These are phyloP conservation scores for Paramyrothecium roridum DNA, from an alignment of 2,329 filamentous ascomycete species.

Conservation along the genomic window DNA sequence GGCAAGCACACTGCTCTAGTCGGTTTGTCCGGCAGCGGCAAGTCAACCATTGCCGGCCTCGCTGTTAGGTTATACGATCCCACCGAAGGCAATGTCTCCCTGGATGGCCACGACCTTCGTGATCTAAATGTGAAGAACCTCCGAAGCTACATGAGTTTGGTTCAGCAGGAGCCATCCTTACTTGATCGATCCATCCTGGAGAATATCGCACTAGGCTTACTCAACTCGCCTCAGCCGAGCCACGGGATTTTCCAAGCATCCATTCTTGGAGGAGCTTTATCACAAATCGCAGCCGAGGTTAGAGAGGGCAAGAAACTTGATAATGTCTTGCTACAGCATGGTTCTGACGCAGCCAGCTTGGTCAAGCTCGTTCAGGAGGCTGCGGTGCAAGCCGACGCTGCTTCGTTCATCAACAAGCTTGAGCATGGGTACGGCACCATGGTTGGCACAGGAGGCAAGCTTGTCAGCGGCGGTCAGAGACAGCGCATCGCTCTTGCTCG, in stretches of 20 bases:
- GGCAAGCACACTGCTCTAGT: constrained; percentile 54
- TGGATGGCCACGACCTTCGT: constrained; percentile 46
- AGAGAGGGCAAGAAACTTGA: constrained; percentile 43
- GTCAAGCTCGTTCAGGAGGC: constrained; percentile 47
- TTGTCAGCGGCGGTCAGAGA: constrained; percentile 58
- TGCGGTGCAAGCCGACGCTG: constrained; percentile 56
- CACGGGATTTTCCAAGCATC: constrained; percentile 37
- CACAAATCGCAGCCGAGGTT: constrained; percentile 41
- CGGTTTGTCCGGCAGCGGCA: constrained; percentile 55
- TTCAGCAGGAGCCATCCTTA: constrained; percentile 43
- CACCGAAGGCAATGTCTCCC: constrained; percentile 39
- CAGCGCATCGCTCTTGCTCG: constrained; percentile 59
- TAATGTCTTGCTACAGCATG: constrained; percentile 37
- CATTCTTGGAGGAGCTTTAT: constrained; percentile 47
- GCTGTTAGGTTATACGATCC: constrained; percentile 57
- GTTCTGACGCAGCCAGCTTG: constrained; percentile 46
- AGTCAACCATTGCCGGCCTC: constrained; percentile 54
- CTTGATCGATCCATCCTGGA: constrained; percentile 44
- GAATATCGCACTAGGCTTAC: constrained; percentile 48
- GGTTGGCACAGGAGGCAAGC: constrained; percentile 50
- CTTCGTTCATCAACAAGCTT: constrained; percentile 49
- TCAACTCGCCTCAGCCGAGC: constrained; percentile 37
- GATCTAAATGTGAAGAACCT: constrained; percentile 43
- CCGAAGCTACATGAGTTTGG: constrained; percentile 38
- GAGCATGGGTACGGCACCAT: constrained; percentile 51